A percentile compares a stretch with the other conserved stretches of the same genome.
Conservation (phyloP, 768 basidiomycete species). For the Baorangia bicolor region DNA sequence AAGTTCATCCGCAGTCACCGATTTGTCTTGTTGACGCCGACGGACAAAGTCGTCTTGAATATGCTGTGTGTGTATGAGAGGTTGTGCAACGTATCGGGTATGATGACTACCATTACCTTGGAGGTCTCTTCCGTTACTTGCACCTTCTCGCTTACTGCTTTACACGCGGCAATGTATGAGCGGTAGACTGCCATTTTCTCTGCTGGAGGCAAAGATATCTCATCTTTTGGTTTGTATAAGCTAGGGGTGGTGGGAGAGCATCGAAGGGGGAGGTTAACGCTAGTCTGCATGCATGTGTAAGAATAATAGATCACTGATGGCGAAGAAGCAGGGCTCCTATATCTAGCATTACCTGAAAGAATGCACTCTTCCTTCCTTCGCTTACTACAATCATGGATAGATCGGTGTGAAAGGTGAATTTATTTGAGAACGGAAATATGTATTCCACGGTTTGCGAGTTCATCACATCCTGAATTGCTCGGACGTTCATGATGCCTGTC, state of each 20-base stretch:
- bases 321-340: no score
- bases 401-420: conserved; percentile 71
- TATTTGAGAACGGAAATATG: conserved; percentile 67
- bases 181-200: conserved; percentile 57
- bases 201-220: conserved; percentile 44
- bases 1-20: conserved; percentile 57
- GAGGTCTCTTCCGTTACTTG: conserved; percentile 53
- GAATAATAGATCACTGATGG: neutral
- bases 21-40: conserved; percentile 38
- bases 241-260: conserved; percentile 24
- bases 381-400: conserved; percentile 61
- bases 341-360: conserved; percentile 56
- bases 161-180: conserved; percentile 59
- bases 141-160: conserved; percentile 44
- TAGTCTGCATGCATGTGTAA: conserved; percentile 46
- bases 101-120: conserved; percentile 42
- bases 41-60: conserved; percentile 75
- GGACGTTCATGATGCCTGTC: conserved; percentile 63
- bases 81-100: neutral
- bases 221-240: conserved; percentile 50
- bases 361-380: conserved; percentile 66
- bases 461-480: conserved; percentile 62
- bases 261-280: conserved; percentile 51
- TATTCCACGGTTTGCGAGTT: conserved; percentile 67
- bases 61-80: conserved; percentile 41